These are phyloP conservation scores for Peronosclerospora sorghi DNA, from an alignment of 352 stramenopile species.

Conservation along the genomic window DNA sequence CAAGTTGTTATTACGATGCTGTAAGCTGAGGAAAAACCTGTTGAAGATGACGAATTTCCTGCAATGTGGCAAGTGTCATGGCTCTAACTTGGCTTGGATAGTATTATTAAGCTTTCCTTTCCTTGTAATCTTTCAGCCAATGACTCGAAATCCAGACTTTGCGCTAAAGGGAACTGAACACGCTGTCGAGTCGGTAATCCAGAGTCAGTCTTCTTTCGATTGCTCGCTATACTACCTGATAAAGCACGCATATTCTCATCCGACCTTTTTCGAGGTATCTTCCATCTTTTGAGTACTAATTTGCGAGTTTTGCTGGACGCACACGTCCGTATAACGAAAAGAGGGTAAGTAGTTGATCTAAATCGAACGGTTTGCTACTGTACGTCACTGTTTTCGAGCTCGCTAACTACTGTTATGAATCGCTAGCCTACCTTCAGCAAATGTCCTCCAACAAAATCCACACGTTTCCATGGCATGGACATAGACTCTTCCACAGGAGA, in stretches of 20 bases:
- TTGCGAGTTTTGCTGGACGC: conserved; percentile 6
- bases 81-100: conserved; percentile 49
- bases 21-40: conserved; percentile 41
- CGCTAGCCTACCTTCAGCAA: conserved; percentile 56
- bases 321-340: conserved; percentile 15
- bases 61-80: conserved; percentile 45
- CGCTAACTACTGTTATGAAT: conserved; percentile 60
- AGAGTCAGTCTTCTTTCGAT: conserved; percentile 39
- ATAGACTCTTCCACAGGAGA: conserved; percentile 52
- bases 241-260: conserved; percentile 14
- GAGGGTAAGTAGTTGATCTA: neutral
- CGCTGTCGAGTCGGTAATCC: conserved; percentile 3
- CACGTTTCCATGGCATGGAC: conserved; percentile 73
- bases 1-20: conserved; percentile 4
- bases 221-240: conserved; percentile 46
- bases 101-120: conserved; percentile 28
- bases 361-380: neutral
- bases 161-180: conserved; percentile 36
- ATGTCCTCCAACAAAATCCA: conserved; percentile 59
- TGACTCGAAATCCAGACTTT: conserved; percentile 8
- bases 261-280: conserved; percentile 4
- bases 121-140: conserved; percentile 28
- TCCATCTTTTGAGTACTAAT: conserved; percentile 1
- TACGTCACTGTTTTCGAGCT: conserved; percentile 34
- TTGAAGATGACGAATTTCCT: conserved; percentile 70